These are phyloP conservation scores for Vickermania ingenoplastis DNA, from an alignment of 208 protist species.

Conservation along the genomic window DNA sequence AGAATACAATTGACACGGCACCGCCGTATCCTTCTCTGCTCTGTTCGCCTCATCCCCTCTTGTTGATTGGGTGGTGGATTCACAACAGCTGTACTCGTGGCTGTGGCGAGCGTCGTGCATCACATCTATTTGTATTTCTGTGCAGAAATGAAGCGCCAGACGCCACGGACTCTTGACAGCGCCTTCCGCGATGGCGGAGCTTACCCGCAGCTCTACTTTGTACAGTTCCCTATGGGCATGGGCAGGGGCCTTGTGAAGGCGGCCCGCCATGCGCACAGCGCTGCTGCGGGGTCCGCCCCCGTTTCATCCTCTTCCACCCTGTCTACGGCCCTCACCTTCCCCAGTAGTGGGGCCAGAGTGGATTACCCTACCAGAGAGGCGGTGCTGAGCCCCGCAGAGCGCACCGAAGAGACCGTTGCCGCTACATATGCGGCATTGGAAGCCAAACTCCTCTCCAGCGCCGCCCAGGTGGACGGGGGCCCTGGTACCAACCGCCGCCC, in stretches of 20 bases:
- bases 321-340: neutral
- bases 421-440: neutral
- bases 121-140: too few species aligned
- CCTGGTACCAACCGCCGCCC: neutral
- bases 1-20: too few species aligned
- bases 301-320: neutral
- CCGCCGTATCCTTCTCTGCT: too few species aligned
- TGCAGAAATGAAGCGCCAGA: neutral
- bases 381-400: neutral
- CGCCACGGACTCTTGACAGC: too few species aligned
- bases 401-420: neutral
- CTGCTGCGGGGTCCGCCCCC: neutral
- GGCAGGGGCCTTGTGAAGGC: slow-evolving; percentile 12
- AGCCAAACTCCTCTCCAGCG: neutral
- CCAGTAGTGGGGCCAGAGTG: neutral
- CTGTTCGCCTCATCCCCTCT: too few species aligned
- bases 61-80: too few species aligned
- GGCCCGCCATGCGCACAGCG: slow-evolving; percentile 7
- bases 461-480: neutral
- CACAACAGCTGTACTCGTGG: too few species aligned
- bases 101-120: too few species aligned
- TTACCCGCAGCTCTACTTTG: slow-evolving; percentile 48
- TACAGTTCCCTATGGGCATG: slow-evolving; percentile 55
- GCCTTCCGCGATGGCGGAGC: slow-evolving; percentile 39
- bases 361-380: neutral